Evolutionary conservation across 2,329 filamentous ascomycete species (phyloP), one percentile per base, ranked within the genome.

Genomic region (Tolypocladium tundrense): DNA sequence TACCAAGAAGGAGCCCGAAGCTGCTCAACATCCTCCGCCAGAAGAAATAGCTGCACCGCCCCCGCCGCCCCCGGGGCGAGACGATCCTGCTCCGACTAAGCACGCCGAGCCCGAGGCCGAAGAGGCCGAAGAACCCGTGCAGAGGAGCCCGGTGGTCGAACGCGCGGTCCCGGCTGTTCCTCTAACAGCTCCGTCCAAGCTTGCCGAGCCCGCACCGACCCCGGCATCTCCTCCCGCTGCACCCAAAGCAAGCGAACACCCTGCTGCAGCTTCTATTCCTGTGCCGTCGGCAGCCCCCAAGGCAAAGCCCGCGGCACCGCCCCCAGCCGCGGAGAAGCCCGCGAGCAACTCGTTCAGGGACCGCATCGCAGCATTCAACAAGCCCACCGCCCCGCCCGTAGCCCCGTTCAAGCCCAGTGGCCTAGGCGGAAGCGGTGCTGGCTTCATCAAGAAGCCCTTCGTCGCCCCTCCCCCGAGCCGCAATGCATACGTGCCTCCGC

Each of bases 361-460:
- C 74, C 89, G 94, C 61, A 96, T 99, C 69, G 94, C 94, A 40
- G 93, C 94, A 51, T 99, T 99, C 77, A 99, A 99, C 74, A 94
- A 93, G 70, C 79, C 90, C 51, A 84, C 89, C 42, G 91, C 91
- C 7, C 85, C 91, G 3, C 94, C 94, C 10, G 79, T 94, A 60
- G 84, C 91, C n/a, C 94, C 94, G 1, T 93, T 95, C 75, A 96
- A 96, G 70, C 90, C 91, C 24, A 80, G 81, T 60, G 84, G 84
- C 2, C 74, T 87, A 33, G 73, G 79, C 58, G 76, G 80, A 37
- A 80, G 80, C 48, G 59, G 81, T 53, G 80, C 81, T 61, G 80
- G 80, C 56, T 97, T 97, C 68, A 86, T 99, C 73, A 97, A 93
- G 80, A 97, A 97, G 74, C 91, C 93, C 0, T 99, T 97, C 67